A percentile compares a stretch with the other conserved stretches of the same genome.
These are phyloP conservation scores for Suillus plorans DNA, from an alignment of 768 basidiomycete species.

Conservation along the genomic window DNA sequence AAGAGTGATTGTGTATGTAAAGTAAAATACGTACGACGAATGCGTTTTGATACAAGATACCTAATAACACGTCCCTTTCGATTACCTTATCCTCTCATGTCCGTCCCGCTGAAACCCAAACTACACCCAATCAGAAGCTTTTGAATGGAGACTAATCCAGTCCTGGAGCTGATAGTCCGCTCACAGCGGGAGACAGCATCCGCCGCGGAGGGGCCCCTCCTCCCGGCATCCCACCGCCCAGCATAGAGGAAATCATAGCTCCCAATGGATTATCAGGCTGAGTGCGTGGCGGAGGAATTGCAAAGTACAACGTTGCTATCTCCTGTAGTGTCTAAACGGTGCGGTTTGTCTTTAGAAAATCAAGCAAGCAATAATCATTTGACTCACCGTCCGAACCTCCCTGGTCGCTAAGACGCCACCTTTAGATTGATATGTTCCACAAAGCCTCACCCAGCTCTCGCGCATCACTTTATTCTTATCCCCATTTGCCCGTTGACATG, in stretches of 20 bases:
- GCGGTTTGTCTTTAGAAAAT: not conserved
- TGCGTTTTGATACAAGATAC: not conserved
- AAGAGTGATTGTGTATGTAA: no score
- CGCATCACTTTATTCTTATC: constrained; percentile 74
- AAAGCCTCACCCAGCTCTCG: constrained; percentile 83
- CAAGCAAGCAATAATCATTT: not conserved
- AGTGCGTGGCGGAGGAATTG: constrained; percentile 73
- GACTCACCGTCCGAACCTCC: constrained; percentile 63
- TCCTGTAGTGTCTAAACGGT: constrained; percentile 60
- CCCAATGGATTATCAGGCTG: constrained; percentile 79
- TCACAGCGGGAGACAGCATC: constrained; percentile 26
- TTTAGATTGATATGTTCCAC: constrained; percentile 78
- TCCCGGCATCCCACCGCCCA: constrained; percentile 64
- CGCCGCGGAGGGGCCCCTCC: constrained; percentile 24
- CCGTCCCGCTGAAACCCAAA: constrained; percentile 4
- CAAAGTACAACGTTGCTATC: constrained; percentile 78
- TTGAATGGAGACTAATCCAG: constrained; percentile 21
- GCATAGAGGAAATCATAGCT: constrained; percentile 85
- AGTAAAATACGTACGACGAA: no score
- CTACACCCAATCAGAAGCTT: constrained; percentile 9
- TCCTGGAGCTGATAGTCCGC: constrained; percentile 23
- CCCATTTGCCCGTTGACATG: constrained; percentile 85
- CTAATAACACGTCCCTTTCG: constrained; percentile 15
- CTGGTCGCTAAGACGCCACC: constrained; percentile 59
- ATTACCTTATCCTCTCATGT: constrained; percentile 15